A percentile compares a stretch with the other conserved stretches of the same genome.
phyloP scores from a whole-genome alignment of 768 basidiomycete genomes.

The Serendipita vermifera region DNA sequence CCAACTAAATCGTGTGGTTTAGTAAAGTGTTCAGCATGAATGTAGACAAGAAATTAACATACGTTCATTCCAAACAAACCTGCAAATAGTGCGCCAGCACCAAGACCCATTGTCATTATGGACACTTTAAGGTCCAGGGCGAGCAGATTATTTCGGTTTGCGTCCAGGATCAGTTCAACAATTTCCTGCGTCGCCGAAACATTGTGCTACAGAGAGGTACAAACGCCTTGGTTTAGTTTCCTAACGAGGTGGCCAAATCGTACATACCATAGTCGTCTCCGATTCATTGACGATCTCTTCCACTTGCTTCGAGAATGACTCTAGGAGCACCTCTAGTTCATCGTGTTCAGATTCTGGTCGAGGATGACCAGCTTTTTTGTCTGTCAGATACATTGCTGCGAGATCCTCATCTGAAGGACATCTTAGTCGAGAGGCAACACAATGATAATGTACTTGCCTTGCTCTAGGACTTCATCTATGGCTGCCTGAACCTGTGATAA shows the following conservation, averaged over 20 bases:
- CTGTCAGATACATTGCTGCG: slow-evolving; percentile 88
- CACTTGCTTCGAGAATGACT: slow-evolving; percentile 90
- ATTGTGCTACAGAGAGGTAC: slow-evolving; percentile 46
- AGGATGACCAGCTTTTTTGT: slow-evolving; percentile 52
- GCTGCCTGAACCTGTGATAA: slow-evolving; percentile 65
- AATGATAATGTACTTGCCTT: slow-evolving; percentile 39
- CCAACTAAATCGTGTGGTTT: slow-evolving; percentile 36
- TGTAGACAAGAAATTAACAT: slow-evolving; percentile 23
- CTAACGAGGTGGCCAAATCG: not conserved
- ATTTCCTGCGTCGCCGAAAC: slow-evolving; percentile 98
- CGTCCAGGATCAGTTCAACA: slow-evolving; percentile 89
- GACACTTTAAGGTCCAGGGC: slow-evolving; percentile 89
- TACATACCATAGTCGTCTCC: slow-evolving; percentile 63
- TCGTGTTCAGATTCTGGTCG: slow-evolving; percentile 73
- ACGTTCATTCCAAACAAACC: slow-evolving; percentile 97
- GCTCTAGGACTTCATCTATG: slow-evolving; percentile 79
- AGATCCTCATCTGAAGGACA: slow-evolving; percentile 69
- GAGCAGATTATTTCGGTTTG: slow-evolving; percentile 84
- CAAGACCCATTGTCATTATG: slow-evolving; percentile 89
- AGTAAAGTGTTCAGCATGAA: slow-evolving; percentile 13
- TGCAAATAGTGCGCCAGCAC: slow-evolving; percentile 77
- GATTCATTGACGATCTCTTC: slow-evolving; percentile 94
- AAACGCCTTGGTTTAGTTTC: not conserved
- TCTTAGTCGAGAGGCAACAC: not conserved
- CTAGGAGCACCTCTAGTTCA: slow-evolving; percentile 84